Percentiles rank a stretch among this genome's conserved stretches.
These are phyloP conservation scores for Chaetomium fimeti DNA, from an alignment of 495 filamentous ascomycete genomes.

Conservation along the genomic window DNA sequence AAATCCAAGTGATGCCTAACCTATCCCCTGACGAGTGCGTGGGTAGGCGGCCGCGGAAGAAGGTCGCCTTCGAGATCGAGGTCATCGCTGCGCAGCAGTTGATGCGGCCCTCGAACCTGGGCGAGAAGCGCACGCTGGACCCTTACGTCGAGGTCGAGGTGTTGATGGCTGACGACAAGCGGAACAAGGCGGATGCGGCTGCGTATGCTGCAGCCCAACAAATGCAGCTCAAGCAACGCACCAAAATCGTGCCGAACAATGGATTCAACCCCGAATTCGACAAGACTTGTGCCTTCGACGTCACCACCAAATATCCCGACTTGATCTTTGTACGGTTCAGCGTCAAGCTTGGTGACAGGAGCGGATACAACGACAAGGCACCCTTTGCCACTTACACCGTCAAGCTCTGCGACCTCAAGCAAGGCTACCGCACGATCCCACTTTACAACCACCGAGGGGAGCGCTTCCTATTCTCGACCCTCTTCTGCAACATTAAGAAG, in stretches of 20 bases:
- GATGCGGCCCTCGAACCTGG: conserved; percentile 71
- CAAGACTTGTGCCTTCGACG: conserved; percentile 63
- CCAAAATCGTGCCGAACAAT: conserved; percentile 75
- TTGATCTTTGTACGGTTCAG: conserved; percentile 91
- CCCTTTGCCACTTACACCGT: conserved; percentile 85
- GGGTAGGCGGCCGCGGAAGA: conserved; percentile 66
- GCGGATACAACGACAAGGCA: conserved; percentile 58
- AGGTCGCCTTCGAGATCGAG: conserved; percentile 78
- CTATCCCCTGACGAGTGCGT: conserved; percentile 42
- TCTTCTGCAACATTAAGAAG: conserved; percentile 83
- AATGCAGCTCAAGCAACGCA: conserved; percentile 63
- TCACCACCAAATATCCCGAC: conserved; percentile 88
- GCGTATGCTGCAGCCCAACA: conserved; percentile 56
- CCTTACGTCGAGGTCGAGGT: conserved; percentile 94
- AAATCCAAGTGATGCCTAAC: conserved; percentile 51
- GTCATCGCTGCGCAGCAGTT: conserved; percentile 93
- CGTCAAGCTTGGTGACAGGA: conserved; percentile 77
- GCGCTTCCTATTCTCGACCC: conserved; percentile 87
- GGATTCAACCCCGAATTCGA: conserved; percentile 89
- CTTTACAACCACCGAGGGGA: conserved; percentile 86
- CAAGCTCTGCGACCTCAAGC: conserved; percentile 82
- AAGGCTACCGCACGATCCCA: conserved; percentile 96
- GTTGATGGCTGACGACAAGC: conserved; percentile 87
- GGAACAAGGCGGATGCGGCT: conserved; percentile 47
- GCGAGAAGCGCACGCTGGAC: conserved; percentile 71